A percentile compares a stretch with the other conserved stretches of the same genome.
Evolutionary conservation across 2,329 filamentous ascomycete genomes (phyloP).

Genomic region (Xylaria sp.): DNA sequence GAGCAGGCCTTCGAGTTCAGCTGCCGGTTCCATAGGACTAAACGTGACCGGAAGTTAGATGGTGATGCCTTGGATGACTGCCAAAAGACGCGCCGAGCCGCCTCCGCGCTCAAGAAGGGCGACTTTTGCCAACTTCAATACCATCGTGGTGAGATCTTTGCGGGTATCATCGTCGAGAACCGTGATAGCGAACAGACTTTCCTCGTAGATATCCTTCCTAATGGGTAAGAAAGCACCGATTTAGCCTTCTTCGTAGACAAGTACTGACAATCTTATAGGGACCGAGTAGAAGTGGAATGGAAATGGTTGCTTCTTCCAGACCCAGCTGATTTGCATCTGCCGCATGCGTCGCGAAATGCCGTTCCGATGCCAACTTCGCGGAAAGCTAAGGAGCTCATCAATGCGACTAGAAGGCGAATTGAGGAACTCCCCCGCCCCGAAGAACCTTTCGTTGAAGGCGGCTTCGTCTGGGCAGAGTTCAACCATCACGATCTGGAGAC

Average conservation of each 20-base stretch:
- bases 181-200: conserved; percentile 78
- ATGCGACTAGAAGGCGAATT: conserved; percentile 69
- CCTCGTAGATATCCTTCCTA: conserved; percentile 84
- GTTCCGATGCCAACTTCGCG: conserved; percentile 74
- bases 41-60: conserved; percentile 81
- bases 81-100: conserved; percentile 74
- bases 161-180: conserved; percentile 88
- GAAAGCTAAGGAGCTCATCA: conserved; percentile 73
- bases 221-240: conserved; percentile 66
- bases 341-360: conserved; percentile 79
- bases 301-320: conserved; percentile 84
- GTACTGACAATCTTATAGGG: conserved; percentile 64
- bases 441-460: conserved; percentile 73
- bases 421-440: conserved; percentile 73
- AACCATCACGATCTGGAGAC: conserved; percentile 66
- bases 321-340: conserved; percentile 74
- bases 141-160: conserved; percentile 87
- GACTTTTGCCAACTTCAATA: conserved; percentile 90
- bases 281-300: conserved; percentile 82
- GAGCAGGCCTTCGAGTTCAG: conserved; percentile 92
- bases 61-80: conserved; percentile 76
- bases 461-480: conserved; percentile 84
- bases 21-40: conserved; percentile 92
- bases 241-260: conserved; percentile 18
- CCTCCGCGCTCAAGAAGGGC: conserved; percentile 73